These are phyloP conservation scores for Cystobasidium sp. DNA, from an alignment of 1,284 basidiomycete species.

Conservation along the genomic window DNA sequence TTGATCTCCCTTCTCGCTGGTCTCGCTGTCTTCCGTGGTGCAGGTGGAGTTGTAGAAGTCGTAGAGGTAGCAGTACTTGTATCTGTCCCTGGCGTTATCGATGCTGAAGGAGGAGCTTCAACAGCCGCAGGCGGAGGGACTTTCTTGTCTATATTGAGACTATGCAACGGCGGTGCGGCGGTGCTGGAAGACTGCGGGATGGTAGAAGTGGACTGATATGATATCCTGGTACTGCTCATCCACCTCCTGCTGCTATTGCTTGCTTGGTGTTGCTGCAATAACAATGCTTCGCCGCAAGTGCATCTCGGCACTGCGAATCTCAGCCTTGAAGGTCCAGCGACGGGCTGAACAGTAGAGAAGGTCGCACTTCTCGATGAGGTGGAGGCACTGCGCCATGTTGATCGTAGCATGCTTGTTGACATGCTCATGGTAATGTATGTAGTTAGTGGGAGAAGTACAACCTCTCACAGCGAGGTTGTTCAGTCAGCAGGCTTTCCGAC, in stretches of 20 bases:
- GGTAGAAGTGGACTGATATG: constrained; percentile 12
- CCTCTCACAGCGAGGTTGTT: background rate
- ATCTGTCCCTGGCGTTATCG: background rate
- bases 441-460: background rate
- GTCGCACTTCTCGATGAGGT: constrained; percentile 1
- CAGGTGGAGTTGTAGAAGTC: constrained; percentile 10
- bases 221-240: constrained; percentile 18
- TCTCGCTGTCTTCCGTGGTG: constrained; percentile 3
- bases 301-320: constrained; percentile 20
- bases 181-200: background rate
- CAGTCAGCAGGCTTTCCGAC: background rate
- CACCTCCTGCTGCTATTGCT: constrained; percentile 35
- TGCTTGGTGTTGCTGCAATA: background rate
- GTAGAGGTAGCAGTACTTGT: too few species aligned
- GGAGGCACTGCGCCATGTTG: constrained; percentile 4
- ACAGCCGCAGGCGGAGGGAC: constrained; percentile 24
- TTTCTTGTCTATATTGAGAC: constrained; percentile 36
- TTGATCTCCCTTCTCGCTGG: constrained; percentile 58
- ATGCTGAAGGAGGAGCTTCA: constrained; percentile 3
- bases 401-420: constrained; percentile 12
- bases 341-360: background rate
- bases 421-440: background rate
- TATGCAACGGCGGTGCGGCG: constrained; percentile 13
- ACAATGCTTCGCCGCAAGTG: constrained; percentile 17
- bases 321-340: constrained; percentile 25